phyloP scores from a whole-genome alignment of 1,284 basidiomycete species.

The Sporisorium graminicola region DNA sequence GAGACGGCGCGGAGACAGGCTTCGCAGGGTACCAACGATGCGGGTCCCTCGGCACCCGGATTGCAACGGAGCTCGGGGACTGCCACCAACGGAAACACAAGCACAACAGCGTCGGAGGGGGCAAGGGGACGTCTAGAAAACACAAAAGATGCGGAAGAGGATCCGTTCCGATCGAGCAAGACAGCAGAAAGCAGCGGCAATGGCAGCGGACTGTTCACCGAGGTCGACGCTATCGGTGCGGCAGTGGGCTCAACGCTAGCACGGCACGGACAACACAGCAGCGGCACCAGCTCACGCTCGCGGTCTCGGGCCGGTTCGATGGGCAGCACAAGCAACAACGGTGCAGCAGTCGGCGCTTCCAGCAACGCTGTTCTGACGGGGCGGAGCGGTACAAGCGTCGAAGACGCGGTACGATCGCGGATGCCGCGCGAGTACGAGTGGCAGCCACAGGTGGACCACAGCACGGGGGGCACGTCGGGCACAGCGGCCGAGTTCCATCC shows the following conservation, averaged over 20 bases:
- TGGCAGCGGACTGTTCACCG: conserved; percentile 4
- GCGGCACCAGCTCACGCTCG: conserved; percentile 35
- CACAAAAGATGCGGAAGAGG: conserved; percentile 8
- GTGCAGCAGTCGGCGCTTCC: not conserved
- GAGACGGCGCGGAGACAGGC: conserved; percentile 16
- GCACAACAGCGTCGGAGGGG: conserved; percentile 2
- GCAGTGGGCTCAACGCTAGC: not conserved
- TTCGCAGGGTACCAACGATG: not conserved
- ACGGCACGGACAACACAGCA: conserved; percentile 18
- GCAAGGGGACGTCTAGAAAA: conserved; percentile 16
- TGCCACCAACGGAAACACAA: not conserved
- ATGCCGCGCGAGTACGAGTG: conserved; percentile 62
- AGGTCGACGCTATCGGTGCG: not conserved
- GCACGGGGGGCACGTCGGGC: conserved; percentile 1
- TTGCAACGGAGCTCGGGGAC: not conserved
- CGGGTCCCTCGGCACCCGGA: not conserved
- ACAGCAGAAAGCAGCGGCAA: conserved; percentile 9
- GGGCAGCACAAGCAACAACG: conserved; percentile 16
- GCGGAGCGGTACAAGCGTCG: conserved; percentile 8
- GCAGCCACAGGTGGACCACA: conserved; percentile 41
- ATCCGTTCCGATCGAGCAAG: conserved; percentile 24
- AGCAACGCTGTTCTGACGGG: not conserved
- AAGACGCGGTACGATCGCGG: conserved; percentile 35
- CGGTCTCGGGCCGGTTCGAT: conserved; percentile 43
- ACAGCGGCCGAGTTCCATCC: conserved; percentile 61